These are phyloP conservation scores for Streptanthus diversifolius DNA, from an alignment of 345 rosid species.

Conservation along the genomic window DNA sequence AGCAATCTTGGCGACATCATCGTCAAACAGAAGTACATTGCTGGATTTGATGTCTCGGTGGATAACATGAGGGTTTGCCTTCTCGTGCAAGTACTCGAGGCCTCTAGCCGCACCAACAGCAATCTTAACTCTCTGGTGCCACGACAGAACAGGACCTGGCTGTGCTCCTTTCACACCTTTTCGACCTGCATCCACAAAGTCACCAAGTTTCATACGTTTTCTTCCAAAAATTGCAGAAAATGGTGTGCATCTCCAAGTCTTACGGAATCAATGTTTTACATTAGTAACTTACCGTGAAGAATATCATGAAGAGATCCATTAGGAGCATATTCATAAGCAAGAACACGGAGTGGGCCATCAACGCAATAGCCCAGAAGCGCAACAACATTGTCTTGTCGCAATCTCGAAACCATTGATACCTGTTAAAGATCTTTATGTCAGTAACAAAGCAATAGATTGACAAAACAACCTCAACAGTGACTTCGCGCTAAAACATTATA, in stretches of 20 bases:
- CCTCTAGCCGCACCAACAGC: constrained; percentile 96
- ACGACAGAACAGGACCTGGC: constrained; percentile 83
- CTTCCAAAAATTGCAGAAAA: neutral
- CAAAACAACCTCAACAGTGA: neutral
- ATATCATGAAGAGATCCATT: constrained; percentile 93
- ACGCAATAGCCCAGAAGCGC: constrained; percentile 78
- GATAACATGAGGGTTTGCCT: constrained; percentile 71
- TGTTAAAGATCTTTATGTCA: constrained; percentile 19
- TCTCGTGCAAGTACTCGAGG: constrained; percentile 94
- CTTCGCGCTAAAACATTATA: neutral
- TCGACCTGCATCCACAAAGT: constrained; percentile 46
- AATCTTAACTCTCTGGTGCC: constrained; percentile 94
- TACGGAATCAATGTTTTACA: neutral
- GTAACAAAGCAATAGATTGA: neutral
- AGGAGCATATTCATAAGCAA: constrained; percentile 82
- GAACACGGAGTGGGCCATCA: constrained; percentile 79
- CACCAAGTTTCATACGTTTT: neutral
- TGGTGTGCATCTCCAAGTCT: neutral
- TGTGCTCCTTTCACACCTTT: constrained; percentile 95
- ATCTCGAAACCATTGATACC: constrained; percentile 93
- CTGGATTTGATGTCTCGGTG: constrained; percentile 94
- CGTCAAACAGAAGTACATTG: constrained; percentile 84
- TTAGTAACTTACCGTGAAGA: constrained; percentile 63
- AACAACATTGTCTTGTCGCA: constrained; percentile 76
- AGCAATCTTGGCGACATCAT: constrained; percentile 87